Base-by-base conservation (phyloP, 805 yeast genomes). In the Starmerella geochares region DNA sequence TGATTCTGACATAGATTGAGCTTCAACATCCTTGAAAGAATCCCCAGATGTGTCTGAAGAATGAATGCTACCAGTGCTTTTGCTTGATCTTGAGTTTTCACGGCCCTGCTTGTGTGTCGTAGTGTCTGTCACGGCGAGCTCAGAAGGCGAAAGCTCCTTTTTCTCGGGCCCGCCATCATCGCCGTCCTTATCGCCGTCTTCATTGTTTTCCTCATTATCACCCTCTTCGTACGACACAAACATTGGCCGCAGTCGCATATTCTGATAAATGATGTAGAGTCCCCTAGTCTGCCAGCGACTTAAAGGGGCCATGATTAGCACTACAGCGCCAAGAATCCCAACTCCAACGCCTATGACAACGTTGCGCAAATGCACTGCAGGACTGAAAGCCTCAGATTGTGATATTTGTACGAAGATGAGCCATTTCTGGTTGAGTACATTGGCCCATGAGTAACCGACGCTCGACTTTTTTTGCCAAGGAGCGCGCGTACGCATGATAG, bases 251-350 rank as follows among this genome's bases (percentile, higher is more conserved):
- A 49, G 50, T 23, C 48, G 47, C 60, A 60, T 56, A 32, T 54
- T 54, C 21, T 55, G 51, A 51, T 59, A 60, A 24, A 60, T 57
- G n/a, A 50, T 36, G 44, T 60, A 60, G 5, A 60, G 41, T 3
- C 61, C 60, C 4, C 54, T 38, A 2, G 63, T 60, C 47, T 58
- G 59, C 53, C 51, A 48, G 2, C 58, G 43, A 28, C 63, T 58
- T 9, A 57, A 41, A 3, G 63, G 63, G 2, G 58, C 40, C 23
- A 59, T 45, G 8, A 59, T 46, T 8, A 59, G 40, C n/a, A 59
- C 37, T 8, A 59, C 53, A 8, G 57, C 58, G 11, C 61, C 60
- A 2, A 60, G 44, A 21, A 60, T 53, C 9, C 61, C 63, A 5
- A 46, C 40, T 13, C 52, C 58, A 1, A 58, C 55, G 14, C 59